Evolutionary conservation across 148 eudicot species (phyloP).

Genomic region (Amaranthus palmeri): DNA sequence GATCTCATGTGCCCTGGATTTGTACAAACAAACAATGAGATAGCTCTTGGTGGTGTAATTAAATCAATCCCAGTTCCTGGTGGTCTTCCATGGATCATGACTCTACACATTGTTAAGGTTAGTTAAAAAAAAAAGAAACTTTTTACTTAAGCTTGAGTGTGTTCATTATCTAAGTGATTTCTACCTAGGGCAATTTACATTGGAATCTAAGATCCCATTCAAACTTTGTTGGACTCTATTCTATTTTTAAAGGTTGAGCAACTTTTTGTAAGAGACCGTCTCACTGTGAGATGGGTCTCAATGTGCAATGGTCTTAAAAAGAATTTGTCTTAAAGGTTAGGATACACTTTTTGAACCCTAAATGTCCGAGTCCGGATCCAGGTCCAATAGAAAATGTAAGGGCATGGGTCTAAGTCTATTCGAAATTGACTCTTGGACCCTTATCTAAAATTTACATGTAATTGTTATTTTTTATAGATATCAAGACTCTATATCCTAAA

Average conservation of each 20-base stretch:
- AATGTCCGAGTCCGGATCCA: too few species aligned
- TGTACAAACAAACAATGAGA: slow-evolving; percentile 23
- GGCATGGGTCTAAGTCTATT: too few species aligned
- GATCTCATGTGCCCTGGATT: slow-evolving; percentile 30
- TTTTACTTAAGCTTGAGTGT: too few species aligned
- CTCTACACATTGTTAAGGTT: slow-evolving; percentile 22
- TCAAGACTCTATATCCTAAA: too few species aligned
- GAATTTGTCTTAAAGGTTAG: too few species aligned
- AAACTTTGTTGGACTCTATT: not conserved
- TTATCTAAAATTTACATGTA: too few species aligned
- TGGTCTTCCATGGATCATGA: slow-evolving; percentile 27
- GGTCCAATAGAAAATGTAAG: too few species aligned
- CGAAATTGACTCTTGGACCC: too few species aligned
- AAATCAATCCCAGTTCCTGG: slow-evolving; percentile 27
- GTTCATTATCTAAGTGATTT: not conserved
- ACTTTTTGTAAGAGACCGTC: not conserved
- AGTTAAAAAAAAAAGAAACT: not conserved
- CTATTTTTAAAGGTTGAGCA: not conserved
- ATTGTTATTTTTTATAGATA: too few species aligned
- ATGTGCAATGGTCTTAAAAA: too few species aligned
- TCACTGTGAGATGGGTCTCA: too few species aligned
- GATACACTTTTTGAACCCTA: too few species aligned
- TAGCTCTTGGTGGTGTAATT: slow-evolving; percentile 27
- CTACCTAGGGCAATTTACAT: not conserved
- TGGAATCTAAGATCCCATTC: not conserved